Evolutionary conservation across 2,329 filamentous ascomycete species (phyloP).

Genomic region (Cladophialophora bantiana): DNA sequence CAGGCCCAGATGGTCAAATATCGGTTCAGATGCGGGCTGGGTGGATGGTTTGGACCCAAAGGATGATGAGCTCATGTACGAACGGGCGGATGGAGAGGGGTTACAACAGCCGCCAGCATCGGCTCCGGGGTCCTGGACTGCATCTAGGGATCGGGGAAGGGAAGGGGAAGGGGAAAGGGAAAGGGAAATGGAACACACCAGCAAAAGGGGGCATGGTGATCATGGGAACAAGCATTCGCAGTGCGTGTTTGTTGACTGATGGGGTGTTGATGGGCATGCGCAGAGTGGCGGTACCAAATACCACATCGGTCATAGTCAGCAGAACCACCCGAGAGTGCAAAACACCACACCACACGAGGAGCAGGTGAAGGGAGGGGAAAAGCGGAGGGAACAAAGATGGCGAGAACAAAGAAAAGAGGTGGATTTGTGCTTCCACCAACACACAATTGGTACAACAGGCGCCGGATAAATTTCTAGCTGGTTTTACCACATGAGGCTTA

Average conservation of each 20-base stretch:
- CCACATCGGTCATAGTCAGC: slow-evolving; percentile 15
- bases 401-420: not conserved
- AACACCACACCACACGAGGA: not conserved
- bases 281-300: slow-evolving; percentile 1
- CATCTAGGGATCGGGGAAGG: not conserved
- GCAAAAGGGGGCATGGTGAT: not conserved
- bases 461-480: not conserved
- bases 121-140: not conserved
- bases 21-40: not conserved
- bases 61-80: not conserved
- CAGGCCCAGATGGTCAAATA: slow-evolving; percentile 8
- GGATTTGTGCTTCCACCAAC: not conserved
- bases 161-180: not conserved
- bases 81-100: slow-evolving; percentile 9
- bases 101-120: not conserved
- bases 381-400: slow-evolving; percentile 6
- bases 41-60: not conserved
- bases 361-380: slow-evolving; percentile 16
- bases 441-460: not conserved
- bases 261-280: no score
- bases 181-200: no score
- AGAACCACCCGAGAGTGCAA: not conserved
- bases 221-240: not conserved
- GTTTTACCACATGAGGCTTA: not conserved
- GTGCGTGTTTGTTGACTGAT: no score